Conservation (phyloP, 2,329 filamentous ascomycete genomes). For the Fonsecaea monophora region DNA sequence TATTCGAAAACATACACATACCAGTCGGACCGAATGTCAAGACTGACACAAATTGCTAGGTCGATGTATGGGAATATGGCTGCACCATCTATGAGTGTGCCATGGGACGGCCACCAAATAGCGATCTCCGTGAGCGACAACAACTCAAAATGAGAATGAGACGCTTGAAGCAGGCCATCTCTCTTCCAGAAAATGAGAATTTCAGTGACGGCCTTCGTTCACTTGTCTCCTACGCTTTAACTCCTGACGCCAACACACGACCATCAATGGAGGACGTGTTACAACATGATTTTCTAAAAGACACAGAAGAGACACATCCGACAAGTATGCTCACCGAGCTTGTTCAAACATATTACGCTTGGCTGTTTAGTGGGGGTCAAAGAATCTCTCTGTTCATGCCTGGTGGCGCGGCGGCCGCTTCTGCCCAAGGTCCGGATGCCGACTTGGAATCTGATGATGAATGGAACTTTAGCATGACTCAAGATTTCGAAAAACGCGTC, state of each 20-base stretch:
- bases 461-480: conserved; percentile 71
- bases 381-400: conserved; percentile 65
- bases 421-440: conserved; percentile 51
- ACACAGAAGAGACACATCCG: conserved; percentile 53
- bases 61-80: conserved; percentile 60
- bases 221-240: conserved; percentile 53
- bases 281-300: conserved; percentile 53
- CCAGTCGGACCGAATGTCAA: not conserved
- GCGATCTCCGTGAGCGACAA: conserved; percentile 51
- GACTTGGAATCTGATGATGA: conserved; percentile 58
- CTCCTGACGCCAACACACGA: conserved; percentile 52
- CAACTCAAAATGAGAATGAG: conserved; percentile 49
- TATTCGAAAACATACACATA: not conserved
- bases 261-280: conserved; percentile 56
- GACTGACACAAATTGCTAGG: conserved; percentile 41
- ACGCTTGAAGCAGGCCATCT: conserved; percentile 51
- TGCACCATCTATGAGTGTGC: conserved; percentile 59
- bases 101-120: conserved; percentile 57
- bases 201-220: conserved; percentile 55
- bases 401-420: conserved; percentile 64
- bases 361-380: conserved; percentile 57
- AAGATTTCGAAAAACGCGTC: conserved; percentile 63
- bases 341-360: conserved; percentile 57
- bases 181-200: conserved; percentile 51
- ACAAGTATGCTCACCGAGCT: conserved; percentile 54